Evolutionary conservation across 2,329 filamentous ascomycete genomes (phyloP).

Genomic region (Apiospora malaysiana): DNA sequence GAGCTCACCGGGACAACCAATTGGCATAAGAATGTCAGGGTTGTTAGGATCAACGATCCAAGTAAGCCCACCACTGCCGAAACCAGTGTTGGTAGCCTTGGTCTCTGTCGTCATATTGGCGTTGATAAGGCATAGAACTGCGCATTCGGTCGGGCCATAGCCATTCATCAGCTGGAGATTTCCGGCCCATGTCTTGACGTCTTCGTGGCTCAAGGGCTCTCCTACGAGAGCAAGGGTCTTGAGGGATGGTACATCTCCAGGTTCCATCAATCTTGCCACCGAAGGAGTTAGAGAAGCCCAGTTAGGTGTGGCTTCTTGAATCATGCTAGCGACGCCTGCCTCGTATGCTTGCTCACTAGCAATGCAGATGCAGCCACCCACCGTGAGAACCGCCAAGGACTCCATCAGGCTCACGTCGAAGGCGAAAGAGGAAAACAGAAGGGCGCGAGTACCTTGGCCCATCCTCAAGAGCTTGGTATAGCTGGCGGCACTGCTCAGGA

Average conservation of each 20-base stretch:
- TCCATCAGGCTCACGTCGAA: constrained; percentile 26
- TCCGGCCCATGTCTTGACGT: constrained; percentile 22
- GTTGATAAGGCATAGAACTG: not conserved
- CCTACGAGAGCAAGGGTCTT: constrained; percentile 23
- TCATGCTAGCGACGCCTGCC: constrained; percentile 18
- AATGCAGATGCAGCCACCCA: constrained; percentile 24
- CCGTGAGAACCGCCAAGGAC: constrained; percentile 3
- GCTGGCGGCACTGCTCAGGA: constrained; percentile 15
- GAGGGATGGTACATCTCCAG: constrained; percentile 21
- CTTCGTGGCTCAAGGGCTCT: not conserved
- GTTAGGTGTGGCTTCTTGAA: constrained; percentile 21
- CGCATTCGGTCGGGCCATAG: constrained; percentile 1
- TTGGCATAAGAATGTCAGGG: constrained; percentile 22
- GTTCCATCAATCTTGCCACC: constrained; percentile 20
- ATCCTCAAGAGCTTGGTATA: constrained; percentile 40
- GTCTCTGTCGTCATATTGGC: not conserved
- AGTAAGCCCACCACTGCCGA: constrained; percentile 19
- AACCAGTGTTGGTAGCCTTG: constrained; percentile 12
- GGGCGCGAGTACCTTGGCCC: constrained; percentile 52
- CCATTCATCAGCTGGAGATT: not conserved
- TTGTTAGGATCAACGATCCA: constrained; percentile 27
- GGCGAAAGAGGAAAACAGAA: constrained; percentile 25
- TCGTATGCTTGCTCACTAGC: constrained; percentile 18
- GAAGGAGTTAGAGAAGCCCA: constrained; percentile 23
- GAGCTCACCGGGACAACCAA: constrained; percentile 25